A percentile compares a stretch with the other conserved stretches of the same genome.
phyloP scores from a whole-genome alignment of 352 stramenopile species.

The Pythium rhizo-oryzae region DNA sequence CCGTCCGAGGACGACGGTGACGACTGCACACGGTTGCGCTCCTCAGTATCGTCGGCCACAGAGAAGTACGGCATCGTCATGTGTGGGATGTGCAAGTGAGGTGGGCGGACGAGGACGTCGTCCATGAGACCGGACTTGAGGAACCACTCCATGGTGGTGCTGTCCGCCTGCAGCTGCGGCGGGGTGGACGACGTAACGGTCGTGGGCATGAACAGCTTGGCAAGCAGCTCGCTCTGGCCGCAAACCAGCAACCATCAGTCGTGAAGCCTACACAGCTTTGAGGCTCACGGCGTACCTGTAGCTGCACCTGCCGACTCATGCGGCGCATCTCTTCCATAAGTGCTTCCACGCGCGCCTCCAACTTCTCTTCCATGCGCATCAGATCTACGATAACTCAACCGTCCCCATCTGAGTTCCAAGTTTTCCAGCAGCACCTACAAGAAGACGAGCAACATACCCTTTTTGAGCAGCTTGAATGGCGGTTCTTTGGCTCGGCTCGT shows the following conservation, averaged over 20 bases:
- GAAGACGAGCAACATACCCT: slow-evolving; percentile 37
- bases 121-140: slow-evolving; percentile 57
- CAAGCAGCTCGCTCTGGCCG: slow-evolving; percentile 51
- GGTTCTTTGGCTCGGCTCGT: slow-evolving; percentile 51
- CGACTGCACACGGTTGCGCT: slow-evolving; percentile 28
- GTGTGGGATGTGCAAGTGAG: slow-evolving; percentile 13
- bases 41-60: slow-evolving; percentile 45
- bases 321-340: slow-evolving; percentile 55
- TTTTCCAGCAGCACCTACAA: too few species aligned
- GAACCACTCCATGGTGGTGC: slow-evolving; percentile 59
- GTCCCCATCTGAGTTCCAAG: background rate
- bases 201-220: slow-evolving; percentile 41
- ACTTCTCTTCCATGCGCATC: slow-evolving; percentile 55
- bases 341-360: slow-evolving; percentile 55
- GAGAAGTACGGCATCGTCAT: slow-evolving; percentile 55
- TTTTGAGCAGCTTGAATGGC: slow-evolving; percentile 61
- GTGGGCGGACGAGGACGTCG: slow-evolving; percentile 27
- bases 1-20: slow-evolving; percentile 40
- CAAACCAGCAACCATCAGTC: background rate
- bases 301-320: slow-evolving; percentile 63
- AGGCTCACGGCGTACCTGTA: slow-evolving; percentile 42
- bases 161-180: slow-evolving; percentile 33
- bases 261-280: background rate
- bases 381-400: slow-evolving; percentile 64
- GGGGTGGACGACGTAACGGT: slow-evolving; percentile 25